Conservation (phyloP, 345 rosid genomes). For the Euphorbia tirucalli region DNA sequence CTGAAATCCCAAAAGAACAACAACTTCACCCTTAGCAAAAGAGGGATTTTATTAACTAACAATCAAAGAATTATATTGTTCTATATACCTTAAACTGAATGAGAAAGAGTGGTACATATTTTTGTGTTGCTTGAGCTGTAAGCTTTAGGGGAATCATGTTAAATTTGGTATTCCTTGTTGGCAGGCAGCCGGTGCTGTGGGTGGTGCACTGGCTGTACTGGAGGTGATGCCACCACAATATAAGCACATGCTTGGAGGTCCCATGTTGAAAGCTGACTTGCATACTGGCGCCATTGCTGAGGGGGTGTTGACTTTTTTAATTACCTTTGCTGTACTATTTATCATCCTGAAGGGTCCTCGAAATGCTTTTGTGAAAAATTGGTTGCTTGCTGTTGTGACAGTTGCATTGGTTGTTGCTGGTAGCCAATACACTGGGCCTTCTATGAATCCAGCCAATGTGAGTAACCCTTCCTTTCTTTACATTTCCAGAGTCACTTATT, state of each 20-base stretch:
- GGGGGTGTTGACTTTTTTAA: constrained; percentile 74
- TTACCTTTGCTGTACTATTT: constrained; percentile 62
- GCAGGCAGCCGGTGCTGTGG: constrained; percentile 95
- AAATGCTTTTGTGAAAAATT: constrained; percentile 44
- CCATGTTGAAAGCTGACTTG: constrained; percentile 64
- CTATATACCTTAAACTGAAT: not conserved
- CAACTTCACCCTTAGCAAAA: not conserved
- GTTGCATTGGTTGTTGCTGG: constrained; percentile 61
- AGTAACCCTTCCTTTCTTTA: constrained; percentile 32
- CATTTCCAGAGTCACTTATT: not conserved
- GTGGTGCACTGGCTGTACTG: constrained; percentile 73
- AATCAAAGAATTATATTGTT: not conserved
- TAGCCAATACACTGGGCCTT: constrained; percentile 73
- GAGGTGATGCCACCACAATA: constrained; percentile 70
- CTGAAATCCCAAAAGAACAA: too few species aligned
- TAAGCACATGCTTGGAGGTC: constrained; percentile 70
- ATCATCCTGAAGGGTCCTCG: constrained; percentile 77
- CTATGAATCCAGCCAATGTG: constrained; percentile 99
- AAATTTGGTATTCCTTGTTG: constrained; percentile 14
- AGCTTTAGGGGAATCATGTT: not conserved
- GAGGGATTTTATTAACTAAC: not conserved
- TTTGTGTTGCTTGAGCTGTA: not conserved
- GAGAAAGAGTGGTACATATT: not conserved
- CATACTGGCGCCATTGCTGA: constrained; percentile 87
- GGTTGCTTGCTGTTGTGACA: constrained; percentile 66